Evolutionary conservation across 2,329 filamentous ascomycete genomes (phyloP).

Genomic region (Ambrosiella cleistominuta): DNA sequence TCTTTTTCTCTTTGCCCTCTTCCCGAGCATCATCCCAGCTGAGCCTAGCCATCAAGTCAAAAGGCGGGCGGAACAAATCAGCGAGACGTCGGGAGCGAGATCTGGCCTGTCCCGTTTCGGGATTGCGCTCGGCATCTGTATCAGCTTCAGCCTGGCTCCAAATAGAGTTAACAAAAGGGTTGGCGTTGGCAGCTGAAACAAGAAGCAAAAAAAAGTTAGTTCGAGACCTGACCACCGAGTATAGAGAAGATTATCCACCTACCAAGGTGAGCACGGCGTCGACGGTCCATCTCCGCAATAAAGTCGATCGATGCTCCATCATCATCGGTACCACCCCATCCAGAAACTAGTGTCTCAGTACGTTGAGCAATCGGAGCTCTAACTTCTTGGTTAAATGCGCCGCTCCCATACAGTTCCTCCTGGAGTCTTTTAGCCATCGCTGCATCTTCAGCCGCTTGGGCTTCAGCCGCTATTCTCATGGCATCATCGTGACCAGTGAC

Average conservation of each 20-base stretch:
- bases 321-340: conserved; percentile 2
- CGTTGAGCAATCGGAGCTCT: conserved; percentile 81
- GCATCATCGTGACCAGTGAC: conserved; percentile 24
- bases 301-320: conserved; percentile 2
- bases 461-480: conserved; percentile 26
- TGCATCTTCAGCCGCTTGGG: conserved; percentile 69
- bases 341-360: conserved; percentile 68
- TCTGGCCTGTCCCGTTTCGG: conserved; percentile 10
- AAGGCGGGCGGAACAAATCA: conserved; percentile 82
- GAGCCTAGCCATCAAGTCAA: conserved; percentile 66
- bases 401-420: conserved; percentile 65
- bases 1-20: conserved; percentile 70
- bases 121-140: not conserved
- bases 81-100: conserved; percentile 64
- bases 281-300: conserved; percentile 7
- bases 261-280: conserved; percentile 9
- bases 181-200: conserved; percentile 13
- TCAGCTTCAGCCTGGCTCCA: conserved; percentile 19
- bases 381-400: conserved; percentile 41
- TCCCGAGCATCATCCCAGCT: conserved; percentile 74
- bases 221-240: not conserved
- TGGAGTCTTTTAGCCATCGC: conserved; percentile 84
- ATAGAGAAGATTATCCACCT: not conserved
- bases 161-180: conserved; percentile 24
- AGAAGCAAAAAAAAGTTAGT: not conserved